Evolutionary conservation across 2,329 filamentous ascomycete genomes (phyloP).

Genomic region (Nothomitra cinnamomea): DNA sequence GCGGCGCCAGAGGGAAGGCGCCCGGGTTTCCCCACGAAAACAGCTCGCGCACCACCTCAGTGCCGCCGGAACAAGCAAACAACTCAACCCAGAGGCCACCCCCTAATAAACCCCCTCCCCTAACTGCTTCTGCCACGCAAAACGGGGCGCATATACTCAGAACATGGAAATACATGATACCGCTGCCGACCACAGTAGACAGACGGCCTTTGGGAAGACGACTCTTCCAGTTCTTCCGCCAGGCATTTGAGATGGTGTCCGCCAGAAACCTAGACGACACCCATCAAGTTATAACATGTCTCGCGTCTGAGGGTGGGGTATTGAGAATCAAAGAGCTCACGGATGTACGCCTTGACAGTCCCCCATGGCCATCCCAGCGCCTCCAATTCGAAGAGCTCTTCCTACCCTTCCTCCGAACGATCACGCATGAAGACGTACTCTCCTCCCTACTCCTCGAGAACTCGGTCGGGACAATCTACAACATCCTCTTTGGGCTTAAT

Average conservation of each 20-base stretch:
- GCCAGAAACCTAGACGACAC: conserved; percentile 11
- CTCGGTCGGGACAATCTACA: conserved; percentile 27
- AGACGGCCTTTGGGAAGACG: background rate
- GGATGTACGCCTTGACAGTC: background rate
- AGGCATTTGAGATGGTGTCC: conserved; percentile 14
- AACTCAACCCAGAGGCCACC: no score
- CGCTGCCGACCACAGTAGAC: background rate
- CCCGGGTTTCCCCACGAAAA: background rate
- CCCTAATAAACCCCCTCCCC: no score
- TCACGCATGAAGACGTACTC: conserved; percentile 25
- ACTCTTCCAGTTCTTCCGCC: conserved; percentile 13
- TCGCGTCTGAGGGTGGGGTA: conserved; percentile 18
- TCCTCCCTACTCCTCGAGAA: conserved; percentile 26
- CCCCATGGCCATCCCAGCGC: background rate
- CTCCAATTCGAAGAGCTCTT: conserved; percentile 9
- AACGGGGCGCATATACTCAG: background rate
- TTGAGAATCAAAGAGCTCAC: conserved; percentile 16
- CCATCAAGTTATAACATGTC: conserved; percentile 17
- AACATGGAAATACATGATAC: background rate
- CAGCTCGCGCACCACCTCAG: no score
- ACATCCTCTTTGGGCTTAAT: conserved; percentile 25
- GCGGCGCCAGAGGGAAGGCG: background rate
- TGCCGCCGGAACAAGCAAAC: no score
- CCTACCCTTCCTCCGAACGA: conserved; percentile 24
- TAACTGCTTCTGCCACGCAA: background rate